Evolutionary conservation across 2,329 filamentous ascomycete genomes (phyloP).

Genomic region (Hypoxylon sp.): DNA sequence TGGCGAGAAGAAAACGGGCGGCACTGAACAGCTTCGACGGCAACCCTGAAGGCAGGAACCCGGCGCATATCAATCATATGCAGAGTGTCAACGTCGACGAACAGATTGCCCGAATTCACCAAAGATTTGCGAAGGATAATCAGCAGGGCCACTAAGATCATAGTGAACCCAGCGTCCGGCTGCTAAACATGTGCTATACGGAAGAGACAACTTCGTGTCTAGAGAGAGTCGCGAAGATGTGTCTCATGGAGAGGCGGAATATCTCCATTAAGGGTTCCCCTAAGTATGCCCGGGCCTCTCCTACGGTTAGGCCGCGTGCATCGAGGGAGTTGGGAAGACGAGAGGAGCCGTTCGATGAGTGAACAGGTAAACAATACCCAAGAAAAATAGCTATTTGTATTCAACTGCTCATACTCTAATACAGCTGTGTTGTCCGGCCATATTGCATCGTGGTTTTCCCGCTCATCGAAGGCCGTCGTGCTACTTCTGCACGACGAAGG

Average conservation of each 20-base stretch:
- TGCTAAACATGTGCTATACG: constrained; percentile 15
- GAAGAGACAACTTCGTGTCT: constrained; percentile 4
- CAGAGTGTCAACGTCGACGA: constrained; percentile 85
- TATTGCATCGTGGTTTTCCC: constrained; percentile 12
- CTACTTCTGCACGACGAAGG: constrained; percentile 5
- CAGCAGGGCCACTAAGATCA: constrained; percentile 45
- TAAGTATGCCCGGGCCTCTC: not conserved
- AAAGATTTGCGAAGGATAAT: constrained; percentile 65
- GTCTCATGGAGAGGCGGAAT: constrained; percentile 4
- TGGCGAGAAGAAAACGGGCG: constrained; percentile 81
- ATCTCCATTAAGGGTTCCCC: not conserved
- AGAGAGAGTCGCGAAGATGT: not conserved
- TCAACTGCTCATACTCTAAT: constrained; percentile 51
- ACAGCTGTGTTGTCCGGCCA: constrained; percentile 34
- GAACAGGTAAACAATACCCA: constrained; percentile 51
- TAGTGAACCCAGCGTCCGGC: not conserved
- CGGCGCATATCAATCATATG: constrained; percentile 69
- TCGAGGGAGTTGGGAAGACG: constrained; percentile 12
- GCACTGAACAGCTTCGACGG: constrained; percentile 77
- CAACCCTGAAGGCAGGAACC: constrained; percentile 71
- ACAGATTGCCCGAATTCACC: constrained; percentile 78
- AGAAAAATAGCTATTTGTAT: constrained; percentile 41
- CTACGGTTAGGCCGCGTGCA: not conserved
- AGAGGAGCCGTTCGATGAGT: constrained; percentile 22
- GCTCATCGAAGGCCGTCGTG: constrained; percentile 27